These are phyloP conservation scores for Fusarium sterilihyphosum DNA, from an alignment of 2,329 filamentous ascomycete genomes.

Conservation along the genomic window DNA sequence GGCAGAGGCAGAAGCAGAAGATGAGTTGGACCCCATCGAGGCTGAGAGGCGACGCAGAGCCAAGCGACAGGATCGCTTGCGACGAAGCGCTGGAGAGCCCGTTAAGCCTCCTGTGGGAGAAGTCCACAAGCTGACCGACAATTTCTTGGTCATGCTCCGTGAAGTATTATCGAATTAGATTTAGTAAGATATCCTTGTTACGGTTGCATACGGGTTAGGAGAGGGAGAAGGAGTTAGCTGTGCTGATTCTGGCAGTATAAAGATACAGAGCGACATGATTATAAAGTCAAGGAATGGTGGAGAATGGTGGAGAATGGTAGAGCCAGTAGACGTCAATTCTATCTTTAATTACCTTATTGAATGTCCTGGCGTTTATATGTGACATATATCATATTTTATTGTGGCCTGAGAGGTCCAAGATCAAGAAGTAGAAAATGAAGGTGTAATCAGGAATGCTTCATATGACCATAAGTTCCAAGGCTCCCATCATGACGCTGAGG, in stretches of 20 bases:
- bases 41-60: slow-evolving; percentile 83
- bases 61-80: slow-evolving; percentile 81
- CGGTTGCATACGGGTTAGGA: slow-evolving; percentile 2
- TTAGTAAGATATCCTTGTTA: slow-evolving; percentile 26
- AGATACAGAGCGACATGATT: slow-evolving; percentile 2
- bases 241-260: slow-evolving; percentile 3
- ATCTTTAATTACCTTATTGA: neutral
- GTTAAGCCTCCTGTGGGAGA: slow-evolving; percentile 82
- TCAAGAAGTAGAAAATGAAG: neutral
- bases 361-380: neutral
- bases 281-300: neutral
- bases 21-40: slow-evolving; percentile 86
- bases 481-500: neutral
- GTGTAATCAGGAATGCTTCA: neutral
- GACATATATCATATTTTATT: neutral
- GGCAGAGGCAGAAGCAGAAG: slow-evolving; percentile 77
- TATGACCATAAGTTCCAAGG: neutral
- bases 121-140: slow-evolving; percentile 80
- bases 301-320: neutral
- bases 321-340: slow-evolving; percentile 1
- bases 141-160: slow-evolving; percentile 84
- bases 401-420: neutral
- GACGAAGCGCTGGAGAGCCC: slow-evolving; percentile 84
- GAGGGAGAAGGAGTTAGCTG: slow-evolving; percentile 15
- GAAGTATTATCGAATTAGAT: slow-evolving; percentile 78